Base-by-base conservation (phyloP, 495 filamentous ascomycete species). In the Sordaria brevicollis region DNA sequence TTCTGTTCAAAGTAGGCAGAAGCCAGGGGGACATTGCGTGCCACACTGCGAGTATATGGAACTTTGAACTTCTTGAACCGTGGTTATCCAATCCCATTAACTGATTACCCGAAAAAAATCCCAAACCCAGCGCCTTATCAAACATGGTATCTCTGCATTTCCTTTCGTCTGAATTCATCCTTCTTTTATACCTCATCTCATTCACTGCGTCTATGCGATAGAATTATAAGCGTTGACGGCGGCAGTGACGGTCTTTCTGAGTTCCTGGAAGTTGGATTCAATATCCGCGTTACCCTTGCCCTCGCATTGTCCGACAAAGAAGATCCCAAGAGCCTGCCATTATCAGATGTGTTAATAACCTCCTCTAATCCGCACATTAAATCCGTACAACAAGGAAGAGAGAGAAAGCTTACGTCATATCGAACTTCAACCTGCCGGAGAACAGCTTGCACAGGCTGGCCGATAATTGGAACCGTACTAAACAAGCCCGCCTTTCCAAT, bases 401-500 rank as follows among this genome's bases (percentile, higher is more conserved):
- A n/a, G n/a, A n/a, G n/a, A n/a, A n/a, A n/a, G n/a, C 19, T 65
- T 65, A n/a, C 21, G 8, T n/a, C 8, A 5, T 11, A 29, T 5
- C 4, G 13, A 31, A 19, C 29, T 37, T 67, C 69, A 49, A 67
- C 15, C 65, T 29, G 33, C 5, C 62, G 19, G 21, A 70, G 69
- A 17, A n/a, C 10, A 10, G 29, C 10, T 41, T 0, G 21, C 9
- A 71, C n/a, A 15, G 49, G 49, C 33, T 41, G 15, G 15, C 70
- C 77, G 36, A 79, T 66, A 31, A 76, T 1, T 11, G 76, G 77
- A 2, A 77, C 9, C 15, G 33, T 8, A 0, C 11, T 31, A 31
- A 78, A 62, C 11, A 77, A 3, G 3, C 73, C 72, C 34, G 73
- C 71, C 57, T 78, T 79, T 36, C 75, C 74, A 19, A 79, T 79